phyloP scores from a whole-genome alignment of 805 yeast species.

The Monosporozyma aerobia region DNA sequence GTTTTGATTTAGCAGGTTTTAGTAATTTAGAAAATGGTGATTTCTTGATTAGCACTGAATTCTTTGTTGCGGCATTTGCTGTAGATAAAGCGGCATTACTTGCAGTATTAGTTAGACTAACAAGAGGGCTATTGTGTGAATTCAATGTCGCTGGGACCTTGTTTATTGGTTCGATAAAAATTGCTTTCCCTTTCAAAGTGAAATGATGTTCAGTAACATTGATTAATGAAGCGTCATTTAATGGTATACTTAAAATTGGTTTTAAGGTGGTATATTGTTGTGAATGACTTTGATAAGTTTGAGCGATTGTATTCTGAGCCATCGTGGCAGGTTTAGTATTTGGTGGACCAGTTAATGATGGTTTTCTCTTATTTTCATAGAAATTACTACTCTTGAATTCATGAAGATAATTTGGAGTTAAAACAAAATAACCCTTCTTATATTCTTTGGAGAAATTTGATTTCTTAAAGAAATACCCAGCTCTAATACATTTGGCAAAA shows the following conservation, averaged over 20 bases:
- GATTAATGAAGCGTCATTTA: conserved; percentile 29
- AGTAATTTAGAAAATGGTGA: conserved; percentile 9
- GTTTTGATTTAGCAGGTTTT: conserved; percentile 5
- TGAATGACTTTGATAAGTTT: not conserved
- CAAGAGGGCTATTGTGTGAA: conserved; percentile 1
- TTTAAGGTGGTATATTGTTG: conserved; percentile 21
- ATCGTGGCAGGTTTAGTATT: not conserved
- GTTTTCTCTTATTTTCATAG: conserved; percentile 12
- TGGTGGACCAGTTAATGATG: not conserved
- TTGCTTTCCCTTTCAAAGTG: conserved; percentile 30
- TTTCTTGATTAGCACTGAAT: conserved; percentile 2
- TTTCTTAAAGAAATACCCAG: conserved; percentile 52
- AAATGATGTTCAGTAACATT: conserved; percentile 34
- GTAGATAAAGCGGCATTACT: conserved; percentile 10
- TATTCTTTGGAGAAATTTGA: conserved; percentile 55
- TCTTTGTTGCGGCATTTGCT: conserved; percentile 1
- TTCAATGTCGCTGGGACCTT: not conserved
- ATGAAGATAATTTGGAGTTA: conserved; percentile 58
- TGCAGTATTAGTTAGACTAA: not conserved
- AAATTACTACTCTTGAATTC: conserved; percentile 44
- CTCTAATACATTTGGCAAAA: conserved; percentile 44
- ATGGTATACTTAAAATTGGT: conserved; percentile 35
- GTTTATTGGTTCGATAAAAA: conserved; percentile 14
- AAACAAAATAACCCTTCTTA: conserved; percentile 55
- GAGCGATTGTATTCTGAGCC: not conserved